Evolutionary conservation across 495 filamentous ascomycete species (phyloP).

Genomic region (Penicillium pulvis): DNA sequence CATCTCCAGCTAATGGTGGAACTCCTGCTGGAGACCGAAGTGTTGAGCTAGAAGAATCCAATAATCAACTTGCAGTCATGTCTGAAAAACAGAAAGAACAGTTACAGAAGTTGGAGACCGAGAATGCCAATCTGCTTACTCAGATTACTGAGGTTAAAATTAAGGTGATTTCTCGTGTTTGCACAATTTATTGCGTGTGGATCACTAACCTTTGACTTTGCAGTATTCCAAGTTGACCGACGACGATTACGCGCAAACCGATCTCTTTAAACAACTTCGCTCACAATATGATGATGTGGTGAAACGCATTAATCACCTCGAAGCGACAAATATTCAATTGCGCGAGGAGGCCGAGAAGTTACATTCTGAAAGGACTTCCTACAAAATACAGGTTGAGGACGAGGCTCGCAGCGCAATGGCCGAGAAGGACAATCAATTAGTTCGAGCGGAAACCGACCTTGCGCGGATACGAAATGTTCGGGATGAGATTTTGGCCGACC

Average conservation of each 20-base stretch:
- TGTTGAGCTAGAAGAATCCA: constrained; percentile 65
- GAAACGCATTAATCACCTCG: constrained; percentile 85
- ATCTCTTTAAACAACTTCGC: constrained; percentile 89
- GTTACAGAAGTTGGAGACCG: constrained; percentile 70
- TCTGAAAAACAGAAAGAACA: constrained; percentile 86
- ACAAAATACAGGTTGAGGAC: constrained; percentile 73
- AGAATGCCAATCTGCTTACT: constrained; percentile 77
- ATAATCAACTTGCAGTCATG: constrained; percentile 71
- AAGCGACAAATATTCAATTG: constrained; percentile 83
- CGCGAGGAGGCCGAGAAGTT: constrained; percentile 82
- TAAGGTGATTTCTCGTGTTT: constrained; percentile 42
- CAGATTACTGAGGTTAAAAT: constrained; percentile 72
- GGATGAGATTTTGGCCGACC: constrained; percentile 82
- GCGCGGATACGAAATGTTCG: constrained; percentile 77
- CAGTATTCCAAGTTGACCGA: constrained; percentile 73
- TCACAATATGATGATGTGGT: constrained; percentile 90
- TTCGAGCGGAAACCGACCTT: constrained; percentile 79
- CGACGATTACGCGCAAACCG: constrained; percentile 89
- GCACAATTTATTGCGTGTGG: background rate
- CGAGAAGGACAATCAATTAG: constrained; percentile 79
- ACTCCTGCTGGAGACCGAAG: constrained; percentile 50
- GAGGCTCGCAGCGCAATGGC: constrained; percentile 69
- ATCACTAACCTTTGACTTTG: constrained; percentile 12
- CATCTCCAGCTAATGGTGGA: constrained; percentile 56
- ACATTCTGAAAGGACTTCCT: constrained; percentile 81